Percentiles rank a stretch among this genome's conserved stretches.
Evolutionary conservation across 2,329 filamentous ascomycete species (phyloP).

Genomic region (Paraconiothyrium brasiliense): DNA sequence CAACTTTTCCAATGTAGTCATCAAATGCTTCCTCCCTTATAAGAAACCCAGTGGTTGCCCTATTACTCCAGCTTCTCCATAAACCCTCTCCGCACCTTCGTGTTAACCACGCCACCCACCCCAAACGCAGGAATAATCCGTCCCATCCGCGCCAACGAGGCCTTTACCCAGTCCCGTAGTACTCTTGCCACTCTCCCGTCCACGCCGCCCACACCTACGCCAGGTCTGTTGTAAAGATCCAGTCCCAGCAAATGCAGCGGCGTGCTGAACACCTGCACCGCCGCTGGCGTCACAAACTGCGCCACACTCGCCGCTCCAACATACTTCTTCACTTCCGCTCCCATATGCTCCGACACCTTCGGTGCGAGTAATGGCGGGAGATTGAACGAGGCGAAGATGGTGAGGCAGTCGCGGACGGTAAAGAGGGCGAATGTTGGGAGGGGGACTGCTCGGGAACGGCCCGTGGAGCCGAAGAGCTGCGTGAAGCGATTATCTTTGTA

Average conservation of each 20-base stretch:
- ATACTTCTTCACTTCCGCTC: constrained; percentile 61
- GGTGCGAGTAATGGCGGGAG: constrained; percentile 82
- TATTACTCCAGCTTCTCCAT: constrained; percentile 62
- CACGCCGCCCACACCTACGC: constrained; percentile 59
- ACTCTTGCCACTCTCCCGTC: constrained; percentile 72
- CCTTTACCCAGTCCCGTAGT: constrained; percentile 78
- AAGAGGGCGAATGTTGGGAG: constrained; percentile 80
- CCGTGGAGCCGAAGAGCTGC: constrained; percentile 74
- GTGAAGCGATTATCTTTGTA: constrained; percentile 92
- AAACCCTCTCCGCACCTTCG: constrained; percentile 71
- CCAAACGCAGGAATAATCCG: constrained; percentile 91
- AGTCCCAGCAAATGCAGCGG: constrained; percentile 86
- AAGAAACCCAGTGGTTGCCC: neutral
- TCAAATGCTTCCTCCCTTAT: neutral
- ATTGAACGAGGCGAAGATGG: constrained; percentile 93
- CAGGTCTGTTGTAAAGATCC: constrained; percentile 81
- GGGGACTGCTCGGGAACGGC: constrained; percentile 65
- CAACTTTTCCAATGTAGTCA: neutral
- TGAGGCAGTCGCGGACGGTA: constrained; percentile 82
- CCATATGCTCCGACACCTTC: constrained; percentile 58
- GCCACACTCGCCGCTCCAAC: constrained; percentile 63
- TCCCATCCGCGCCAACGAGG: constrained; percentile 77
- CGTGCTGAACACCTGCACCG: constrained; percentile 81
- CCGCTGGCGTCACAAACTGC: constrained; percentile 82
- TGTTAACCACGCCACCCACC: constrained; percentile 86